Base-by-base conservation (phyloP, 2,329 filamentous ascomycete genomes). In the Diplodia sapinea region DNA sequence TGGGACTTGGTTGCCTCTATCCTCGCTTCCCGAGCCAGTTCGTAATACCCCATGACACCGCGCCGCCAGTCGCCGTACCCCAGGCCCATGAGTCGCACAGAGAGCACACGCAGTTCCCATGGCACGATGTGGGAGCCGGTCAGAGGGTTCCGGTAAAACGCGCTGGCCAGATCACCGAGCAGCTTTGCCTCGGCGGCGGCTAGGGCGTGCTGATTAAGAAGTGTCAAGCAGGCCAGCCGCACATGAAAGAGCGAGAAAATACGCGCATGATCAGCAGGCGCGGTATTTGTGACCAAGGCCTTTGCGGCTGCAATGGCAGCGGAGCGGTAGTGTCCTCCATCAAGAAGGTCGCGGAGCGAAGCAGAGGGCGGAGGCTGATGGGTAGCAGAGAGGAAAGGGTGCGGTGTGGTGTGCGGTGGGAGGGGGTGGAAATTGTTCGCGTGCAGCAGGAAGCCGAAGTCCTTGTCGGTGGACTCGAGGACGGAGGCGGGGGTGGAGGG, bases 31-130 rank as follows among this genome's bases (percentile, higher is more conserved):
- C 91, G 81, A 0, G 90, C 93, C 2, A 98, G 85, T 70, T 97
- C 93, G 76, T 97, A 96, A 76, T 96, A 92, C 54, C 91, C 91
- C 84, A 95, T 94, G 68, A 99, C 89, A 3, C 92, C 91, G 69
- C 94, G 86, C 4, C 94, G 86, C 61, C 89, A 87, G 78, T 99
- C 95, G 4, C 90, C 90, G 70, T 95, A 96, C 0, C 92, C 93
- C 55, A 97, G 86, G 0, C 92, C 92, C 72, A 96, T 92, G 23
- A 98, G 84, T 1, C 94, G 87, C 9, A 97, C 91, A 7, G 90
- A 89, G 17, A 98, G 84, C 2, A 97, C 86, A 7, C 95, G 88
- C 64, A 99, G 84, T 51, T 90, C 86, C 94, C 95, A 99, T 0
- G 94, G 94, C 0, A 94, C 91, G 0, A 96, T 84, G 55, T 81